phyloP scores from a whole-genome alignment of 2,329 filamentous ascomycete genomes.

The Nakataea oryzae region DNA sequence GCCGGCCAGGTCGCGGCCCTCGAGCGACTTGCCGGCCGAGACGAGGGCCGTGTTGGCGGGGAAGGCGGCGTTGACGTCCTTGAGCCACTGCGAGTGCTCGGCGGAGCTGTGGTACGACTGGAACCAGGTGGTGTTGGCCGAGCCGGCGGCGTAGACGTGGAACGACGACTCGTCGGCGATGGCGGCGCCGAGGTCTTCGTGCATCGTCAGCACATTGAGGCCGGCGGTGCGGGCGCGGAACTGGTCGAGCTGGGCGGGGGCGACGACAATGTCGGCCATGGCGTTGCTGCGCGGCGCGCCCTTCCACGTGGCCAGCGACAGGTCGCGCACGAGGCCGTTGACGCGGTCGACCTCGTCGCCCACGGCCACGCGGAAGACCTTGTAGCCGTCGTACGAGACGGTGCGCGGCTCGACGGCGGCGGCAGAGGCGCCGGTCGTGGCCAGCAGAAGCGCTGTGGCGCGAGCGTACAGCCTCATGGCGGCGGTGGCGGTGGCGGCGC shows the following conservation, averaged over 20 bases:
- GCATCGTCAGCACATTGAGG: constrained; percentile 19
- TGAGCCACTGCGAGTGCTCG: constrained; percentile 38
- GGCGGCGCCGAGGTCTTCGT: constrained; percentile 26
- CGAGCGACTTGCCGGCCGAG: constrained; percentile 29
- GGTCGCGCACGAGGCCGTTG: constrained; percentile 20
- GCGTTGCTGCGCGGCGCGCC: constrained; percentile 20
- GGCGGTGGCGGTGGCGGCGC: not conserved
- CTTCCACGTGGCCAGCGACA: constrained; percentile 26
- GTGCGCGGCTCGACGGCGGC: constrained; percentile 3
- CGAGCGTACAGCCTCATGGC: not conserved
- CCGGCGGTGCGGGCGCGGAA: constrained; percentile 18
- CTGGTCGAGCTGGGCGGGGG: constrained; percentile 19
- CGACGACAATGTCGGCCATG: constrained; percentile 29
- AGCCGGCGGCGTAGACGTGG: constrained; percentile 15
- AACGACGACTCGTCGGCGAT: constrained; percentile 23
- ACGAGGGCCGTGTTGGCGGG: constrained; percentile 36
- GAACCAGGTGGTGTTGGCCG: constrained; percentile 34
- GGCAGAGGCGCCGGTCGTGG: not conserved
- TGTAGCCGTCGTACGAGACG: constrained; percentile 31
- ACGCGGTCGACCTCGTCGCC: constrained; percentile 18
- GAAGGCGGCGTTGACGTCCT: constrained; percentile 31
- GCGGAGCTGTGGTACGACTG: constrained; percentile 40
- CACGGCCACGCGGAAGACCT: constrained; percentile 31
- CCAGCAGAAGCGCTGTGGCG: not conserved
- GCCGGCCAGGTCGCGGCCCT: constrained; percentile 47